Evolutionary conservation across 208 protist species (phyloP), one percentile per base, ranked within the genome.

Genomic region (Acanthamoeba rhysodes): DNA sequence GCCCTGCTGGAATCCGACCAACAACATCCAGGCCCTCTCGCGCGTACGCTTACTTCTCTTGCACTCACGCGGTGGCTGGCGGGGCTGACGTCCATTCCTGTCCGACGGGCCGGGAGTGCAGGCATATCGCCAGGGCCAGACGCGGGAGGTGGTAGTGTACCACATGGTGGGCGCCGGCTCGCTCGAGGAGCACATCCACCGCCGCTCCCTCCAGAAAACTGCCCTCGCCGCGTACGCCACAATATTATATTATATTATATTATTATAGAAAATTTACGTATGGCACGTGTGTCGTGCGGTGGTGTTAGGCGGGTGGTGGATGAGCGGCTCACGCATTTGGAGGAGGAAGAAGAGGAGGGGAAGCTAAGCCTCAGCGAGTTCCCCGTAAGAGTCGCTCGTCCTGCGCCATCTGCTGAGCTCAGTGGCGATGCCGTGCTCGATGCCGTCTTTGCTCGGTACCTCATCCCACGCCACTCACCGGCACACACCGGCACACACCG

Each of bases 21-120:
- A 85, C 78, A 85, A 85, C 48, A 85, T 85, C 48, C 78, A 85
- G n/a, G 78, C 78, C 45, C 50, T 85, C 27, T 85, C 78, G 8
- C 37, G 78, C 37, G 78, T 85, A 34, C 48, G 78, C 12, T 29
- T 8, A 2, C 55, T 29, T 68, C 62, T 8, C 32, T 68, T 29
- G 27, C n/a, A n/a, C n/a, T n/a, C n/a, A n/a, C n/a, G n/a, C n/a
- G n/a, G n/a, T n/a, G n/a, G n/a, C n/a, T n/a, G n/a, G n/a, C n/a
- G n/a, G n/a, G n/a, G n/a, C n/a, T n/a, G n/a, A n/a, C n/a, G n/a
- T n/a, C n/a, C n/a, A n/a, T n/a, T n/a, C n/a, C n/a, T n/a, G n/a
- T n/a, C n/a, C n/a, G n/a, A n/a, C n/a, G n/a, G n/a, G n/a, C n/a
- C n/a, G n/a, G n/a, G n/a, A n/a, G n/a, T n/a, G n/a, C 48, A 85